Conservation (phyloP, 176 grass and related monocot species). For the Aegilops longissima region DNA sequence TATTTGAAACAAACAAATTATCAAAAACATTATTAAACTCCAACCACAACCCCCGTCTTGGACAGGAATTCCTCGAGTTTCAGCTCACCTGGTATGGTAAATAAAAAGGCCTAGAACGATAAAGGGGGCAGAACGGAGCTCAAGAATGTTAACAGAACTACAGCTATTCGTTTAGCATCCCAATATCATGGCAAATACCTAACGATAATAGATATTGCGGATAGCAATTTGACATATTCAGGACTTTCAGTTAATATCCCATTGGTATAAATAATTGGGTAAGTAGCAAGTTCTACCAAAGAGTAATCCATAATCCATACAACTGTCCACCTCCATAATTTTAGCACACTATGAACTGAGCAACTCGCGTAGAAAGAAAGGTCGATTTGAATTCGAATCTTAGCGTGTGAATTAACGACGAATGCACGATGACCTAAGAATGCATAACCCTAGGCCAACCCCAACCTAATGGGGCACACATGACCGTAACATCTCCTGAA, state of each 20-base stretch:
- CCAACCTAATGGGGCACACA: background rate
- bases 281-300: background rate
- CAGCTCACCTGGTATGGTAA: background rate
- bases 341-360: background rate
- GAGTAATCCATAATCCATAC: background rate
- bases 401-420: background rate
- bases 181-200: no score
- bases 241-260: background rate
- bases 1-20: background rate
- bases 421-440: background rate
- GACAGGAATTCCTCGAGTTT: background rate
- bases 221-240: background rate
- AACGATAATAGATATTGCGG: no score
- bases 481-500: background rate
- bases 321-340: background rate
- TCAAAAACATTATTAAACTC: background rate
- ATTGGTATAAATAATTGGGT: background rate
- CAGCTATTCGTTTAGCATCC: background rate
- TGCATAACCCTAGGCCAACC: background rate
- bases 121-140: background rate
- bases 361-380: background rate
- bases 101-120: background rate
- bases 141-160: background rate
- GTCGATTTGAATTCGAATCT: constrained; percentile 13
- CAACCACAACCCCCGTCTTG: background rate